Evolutionary conservation across 179 eudicot species (phyloP), one percentile per base, ranked within the genome.

Genomic region (Pouteria campechiana): DNA sequence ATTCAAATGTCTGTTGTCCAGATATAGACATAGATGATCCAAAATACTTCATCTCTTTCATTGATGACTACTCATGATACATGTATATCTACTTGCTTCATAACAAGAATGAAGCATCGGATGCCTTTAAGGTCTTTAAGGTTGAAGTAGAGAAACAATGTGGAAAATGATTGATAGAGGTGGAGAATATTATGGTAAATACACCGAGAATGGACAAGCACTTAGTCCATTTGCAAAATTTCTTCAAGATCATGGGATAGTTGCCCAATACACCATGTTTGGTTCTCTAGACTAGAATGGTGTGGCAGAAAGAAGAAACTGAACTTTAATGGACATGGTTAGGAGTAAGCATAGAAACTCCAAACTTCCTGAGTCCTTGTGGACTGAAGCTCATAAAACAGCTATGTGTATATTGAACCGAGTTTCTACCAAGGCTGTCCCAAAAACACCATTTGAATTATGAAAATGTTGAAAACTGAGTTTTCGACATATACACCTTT

Each of bases 51-150:
- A 48, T 48, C 31, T 2, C 41, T 15, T 48, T 48, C 15, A 48
- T 48, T 1, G 53, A 48, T 33, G 53, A 48, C 24, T 24, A 48
- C 18, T 36, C 54, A 9, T 7, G 34, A 37, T 49, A 49, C 17
- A 37, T 37, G 54, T 27, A 25, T 37, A 43, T 49, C 43, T 36
- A 49, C 34, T 7, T 49, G 19, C 49, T 44, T 44, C 49, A 28
- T 44, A 44, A 12, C 30, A 29, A 44, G 34, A 44, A 6, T 23
- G 36, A 19, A 2, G 23, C 27, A 41, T 41, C 25, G 4, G 30
- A 34, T 47, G 22, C 23, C 7, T 37, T 37, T 37, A 37, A 37
- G 23, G 10, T 4, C 2, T 37, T 5, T 37, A 37, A 37, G 17
- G 23, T 5, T 7, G 23, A 37, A 17, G 24, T 37, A 37, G 24